These are phyloP conservation scores for Trichoderma cornu-damae DNA, from an alignment of 2,329 filamentous ascomycete genomes.

Conservation along the genomic window DNA sequence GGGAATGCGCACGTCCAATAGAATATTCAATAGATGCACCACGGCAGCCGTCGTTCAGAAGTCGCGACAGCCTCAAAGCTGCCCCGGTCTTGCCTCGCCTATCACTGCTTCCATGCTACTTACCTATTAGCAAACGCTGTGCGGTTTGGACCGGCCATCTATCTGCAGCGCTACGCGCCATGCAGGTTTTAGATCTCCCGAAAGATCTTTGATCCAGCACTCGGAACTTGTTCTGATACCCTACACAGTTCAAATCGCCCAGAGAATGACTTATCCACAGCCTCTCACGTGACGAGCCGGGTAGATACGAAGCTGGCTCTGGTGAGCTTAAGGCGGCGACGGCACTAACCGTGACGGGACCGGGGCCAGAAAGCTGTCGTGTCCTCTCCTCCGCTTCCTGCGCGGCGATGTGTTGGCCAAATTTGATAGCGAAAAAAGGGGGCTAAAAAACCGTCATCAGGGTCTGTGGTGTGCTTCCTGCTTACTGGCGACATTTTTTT, in stretches of 20 bases:
- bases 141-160: not conserved
- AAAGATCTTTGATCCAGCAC: conserved; percentile 9
- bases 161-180: conserved; percentile 4
- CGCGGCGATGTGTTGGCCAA: conserved; percentile 16
- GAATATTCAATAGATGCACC: not conserved
- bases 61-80: not conserved
- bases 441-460: conserved; percentile 14
- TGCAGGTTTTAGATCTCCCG: conserved; percentile 13
- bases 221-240: conserved; percentile 3
- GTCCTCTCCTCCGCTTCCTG: conserved; percentile 19
- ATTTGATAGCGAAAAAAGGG: conserved; percentile 18
- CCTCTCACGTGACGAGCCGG: conserved; percentile 1
- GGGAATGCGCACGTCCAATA: no score
- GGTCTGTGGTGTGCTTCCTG: not conserved
- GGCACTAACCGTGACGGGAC: not conserved
- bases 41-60: not conserved
- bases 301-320: not conserved
- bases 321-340: conserved; percentile 11
- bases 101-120: not conserved
- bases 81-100: not conserved
- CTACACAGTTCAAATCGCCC: not conserved
- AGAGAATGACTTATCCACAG: conserved; percentile 3
- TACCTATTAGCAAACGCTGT: no score
- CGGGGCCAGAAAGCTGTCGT: conserved; percentile 3
- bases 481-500: no score